phyloP scores from a whole-genome alignment of 140 eudicot species.

The Erigeron philadelphicus region DNA sequence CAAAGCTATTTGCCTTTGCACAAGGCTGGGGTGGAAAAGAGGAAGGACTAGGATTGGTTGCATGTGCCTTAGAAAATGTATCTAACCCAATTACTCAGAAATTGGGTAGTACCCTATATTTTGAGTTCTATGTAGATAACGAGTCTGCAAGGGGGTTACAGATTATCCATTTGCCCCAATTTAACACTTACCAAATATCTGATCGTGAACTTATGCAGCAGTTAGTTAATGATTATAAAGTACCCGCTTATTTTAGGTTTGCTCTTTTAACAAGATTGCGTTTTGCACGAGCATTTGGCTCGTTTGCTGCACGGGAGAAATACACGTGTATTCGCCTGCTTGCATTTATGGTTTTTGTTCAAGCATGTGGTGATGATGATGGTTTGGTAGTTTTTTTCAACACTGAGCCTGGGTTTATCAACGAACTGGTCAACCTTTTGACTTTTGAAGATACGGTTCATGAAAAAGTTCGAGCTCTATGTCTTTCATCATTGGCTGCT shows the following conservation, averaged over 20 bases:
- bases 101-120: slow-evolving; percentile 10
- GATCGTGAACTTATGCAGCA: slow-evolving; percentile 10
- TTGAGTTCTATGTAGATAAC: slow-evolving; percentile 1
- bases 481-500: background rate
- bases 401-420: background rate
- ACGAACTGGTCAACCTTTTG: slow-evolving; percentile 11
- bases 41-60: slow-evolving; percentile 13
- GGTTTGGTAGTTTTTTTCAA: background rate
- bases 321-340: slow-evolving; percentile 1
- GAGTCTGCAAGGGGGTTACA: background rate
- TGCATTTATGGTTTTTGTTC: background rate
- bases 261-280: slow-evolving; percentile 16
- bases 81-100: background rate
- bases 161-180: slow-evolving; percentile 5
- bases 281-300: slow-evolving; percentile 8
- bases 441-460: slow-evolving; percentile 9
- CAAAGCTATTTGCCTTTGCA: slow-evolving; percentile 60
- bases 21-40: slow-evolving; percentile 29
- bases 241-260: background rate
- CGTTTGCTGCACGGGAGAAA: background rate
- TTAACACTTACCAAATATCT: background rate
- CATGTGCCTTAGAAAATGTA: background rate
- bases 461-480: background rate
- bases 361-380: slow-evolving; percentile 9
- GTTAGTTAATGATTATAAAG: slow-evolving; percentile 4